Evolutionary conservation across 768 basidiomycete species (phyloP).

Genomic region (Flagelloscypha sp.): DNA sequence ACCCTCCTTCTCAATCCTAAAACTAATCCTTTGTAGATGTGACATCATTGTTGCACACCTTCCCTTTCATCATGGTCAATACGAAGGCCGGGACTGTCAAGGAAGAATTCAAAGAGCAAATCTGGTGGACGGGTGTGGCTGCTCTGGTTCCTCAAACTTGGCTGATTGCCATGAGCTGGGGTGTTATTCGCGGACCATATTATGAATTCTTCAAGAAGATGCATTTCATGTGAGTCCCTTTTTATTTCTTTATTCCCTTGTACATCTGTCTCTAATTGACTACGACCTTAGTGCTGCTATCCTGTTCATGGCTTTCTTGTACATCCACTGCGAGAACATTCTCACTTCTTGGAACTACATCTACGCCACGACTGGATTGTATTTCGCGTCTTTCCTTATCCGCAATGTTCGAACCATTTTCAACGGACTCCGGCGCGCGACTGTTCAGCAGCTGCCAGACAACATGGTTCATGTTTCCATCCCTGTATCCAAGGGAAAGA

Average conservation of each 20-base stretch:
- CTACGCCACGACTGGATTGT: conserved; percentile 22
- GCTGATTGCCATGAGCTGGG: conserved; percentile 22
- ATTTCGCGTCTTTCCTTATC: conserved; percentile 18
- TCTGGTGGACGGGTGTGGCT: conserved; percentile 23
- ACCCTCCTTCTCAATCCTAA: background rate
- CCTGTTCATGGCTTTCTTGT: conserved; percentile 24
- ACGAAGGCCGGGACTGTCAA: conserved; percentile 18
- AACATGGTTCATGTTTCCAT: conserved; percentile 17
- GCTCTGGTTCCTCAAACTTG: conserved; percentile 25
- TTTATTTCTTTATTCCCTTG: too few relatives aligned
- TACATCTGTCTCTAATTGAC: background rate
- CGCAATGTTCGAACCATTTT: conserved; percentile 18
- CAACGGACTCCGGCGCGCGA: conserved; percentile 14
- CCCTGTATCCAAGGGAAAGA: conserved; percentile 14
- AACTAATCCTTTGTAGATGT: conserved; percentile 17
- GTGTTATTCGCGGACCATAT: conserved; percentile 20
- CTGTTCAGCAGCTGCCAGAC: conserved; percentile 19
- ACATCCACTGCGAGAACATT: conserved; percentile 22
- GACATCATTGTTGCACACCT: conserved; percentile 25
- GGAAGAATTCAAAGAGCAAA: conserved; percentile 9
- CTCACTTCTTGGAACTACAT: conserved; percentile 26
- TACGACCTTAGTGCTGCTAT: conserved; percentile 16
- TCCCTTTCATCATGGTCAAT: conserved; percentile 24
- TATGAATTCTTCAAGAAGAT: conserved; percentile 28
- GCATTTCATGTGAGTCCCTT: conserved; percentile 16